A percentile compares a stretch with the other conserved stretches of the same genome.
These are phyloP conservation scores for Eucalyptus curtisii DNA, from an alignment of 345 rosid species.

Conservation along the genomic window DNA sequence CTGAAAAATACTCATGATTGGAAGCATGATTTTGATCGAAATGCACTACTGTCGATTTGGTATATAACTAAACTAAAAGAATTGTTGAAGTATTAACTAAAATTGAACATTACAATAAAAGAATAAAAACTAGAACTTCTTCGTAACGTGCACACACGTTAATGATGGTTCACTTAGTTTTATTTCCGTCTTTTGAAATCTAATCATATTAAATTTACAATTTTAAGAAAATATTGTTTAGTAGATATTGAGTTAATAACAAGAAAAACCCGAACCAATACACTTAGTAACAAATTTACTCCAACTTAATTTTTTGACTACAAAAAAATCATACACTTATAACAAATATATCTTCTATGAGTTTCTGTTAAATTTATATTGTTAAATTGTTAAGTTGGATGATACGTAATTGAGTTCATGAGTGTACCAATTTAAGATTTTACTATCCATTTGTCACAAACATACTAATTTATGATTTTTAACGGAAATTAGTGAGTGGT, in stretches of 20 bases:
- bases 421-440: rapidly evolving
- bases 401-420: rapidly evolving
- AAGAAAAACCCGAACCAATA: rapidly evolving
- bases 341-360: rapidly evolving
- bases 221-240: no score
- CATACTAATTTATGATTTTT: no score
- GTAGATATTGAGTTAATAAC: not conserved
- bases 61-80: not conserved
- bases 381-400: rapidly evolving
- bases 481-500: rapidly evolving
- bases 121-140: not conserved
- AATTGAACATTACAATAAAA: not conserved
- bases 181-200: not conserved
- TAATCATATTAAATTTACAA: not conserved
- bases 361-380: no score
- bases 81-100: not conserved
- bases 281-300: no score
- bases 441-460: rapidly evolving
- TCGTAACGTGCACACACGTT: not conserved
- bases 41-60: not conserved
- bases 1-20: not conserved
- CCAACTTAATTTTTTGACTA: rapidly evolving
- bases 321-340: rapidly evolving
- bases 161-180: not conserved
- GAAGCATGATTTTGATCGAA: not conserved